Base-by-base conservation (phyloP, 1,284 basidiomycete genomes). In the Kalmanozyma brasiliensis region DNA sequence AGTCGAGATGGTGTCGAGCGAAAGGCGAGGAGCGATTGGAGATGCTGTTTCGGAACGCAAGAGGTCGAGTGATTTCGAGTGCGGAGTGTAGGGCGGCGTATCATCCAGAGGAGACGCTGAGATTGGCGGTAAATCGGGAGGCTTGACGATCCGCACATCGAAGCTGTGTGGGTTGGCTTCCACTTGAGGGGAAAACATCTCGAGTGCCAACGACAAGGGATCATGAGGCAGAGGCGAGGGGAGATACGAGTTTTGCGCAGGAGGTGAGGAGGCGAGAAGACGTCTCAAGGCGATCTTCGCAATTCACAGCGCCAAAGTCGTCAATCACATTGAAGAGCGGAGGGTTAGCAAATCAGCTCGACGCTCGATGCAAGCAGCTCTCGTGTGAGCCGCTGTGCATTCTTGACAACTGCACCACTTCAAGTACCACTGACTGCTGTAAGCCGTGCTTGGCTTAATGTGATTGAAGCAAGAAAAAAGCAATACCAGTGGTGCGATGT, bases 1-100 rank as follows among this genome's bases (percentile, higher is more conserved):
- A 3, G 63, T 60, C 2, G 40, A 51, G 11, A 49, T 16, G 16
- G 56, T 56, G 13, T 66, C 63, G 14, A 66, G 41, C 11, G 63
- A 66, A 30, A 36, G 41, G 20, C 57, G 63, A 2, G 37, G 11
- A 10, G 46, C 16, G 16, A 51, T 14, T 8, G 52, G 51, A 2
- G 56, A 34, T 2, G 43, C n/a, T 5, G 56, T 33, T 6, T 40
- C 29, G 17, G 46, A 35, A 32, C 62, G 62, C 17, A 65, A 52
- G 22, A 65, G 33, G 37, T 65, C 62, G 29, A 65, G 56, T 3
- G 62, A 65, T 22, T 53, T 58, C 42, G 56, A 59, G 5, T 55
- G 56, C 3, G 56, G 56, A 0, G 56, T 65, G 43, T 51, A 58
- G 2, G 46, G 55, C 2, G 49, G 41, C 7, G 55, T 44, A 10